Conservation (phyloP, 2,329 filamentous ascomycete genomes). For the Thielaviopsis punctulata region DNA sequence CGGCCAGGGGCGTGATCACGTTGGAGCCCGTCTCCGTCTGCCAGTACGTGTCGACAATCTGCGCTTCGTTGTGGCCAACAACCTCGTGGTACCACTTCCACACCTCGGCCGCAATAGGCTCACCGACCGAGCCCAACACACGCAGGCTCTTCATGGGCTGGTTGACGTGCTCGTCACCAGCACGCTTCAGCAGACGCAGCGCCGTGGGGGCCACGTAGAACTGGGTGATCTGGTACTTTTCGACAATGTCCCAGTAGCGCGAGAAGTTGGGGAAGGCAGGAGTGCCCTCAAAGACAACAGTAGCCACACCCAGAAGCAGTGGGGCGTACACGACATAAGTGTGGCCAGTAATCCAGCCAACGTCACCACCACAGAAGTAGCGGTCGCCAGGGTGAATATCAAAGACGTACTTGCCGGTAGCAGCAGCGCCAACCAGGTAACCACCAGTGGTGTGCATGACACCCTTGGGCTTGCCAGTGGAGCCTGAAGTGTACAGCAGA, state of each 20-base stretch:
- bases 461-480: conserved; percentile 96
- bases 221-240: conserved; percentile 85
- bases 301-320: conserved; percentile 78
- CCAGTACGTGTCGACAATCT: conserved; percentile 98
- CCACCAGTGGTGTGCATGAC: conserved; percentile 95
- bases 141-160: conserved; percentile 76
- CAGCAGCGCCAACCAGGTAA: conserved; percentile 82
- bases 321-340: conserved; percentile 97
- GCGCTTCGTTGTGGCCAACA: conserved; percentile 82
- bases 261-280: conserved; percentile 96
- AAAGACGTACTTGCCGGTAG: conserved; percentile 96
- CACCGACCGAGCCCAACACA: conserved; percentile 84
- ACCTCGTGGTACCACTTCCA: conserved; percentile 99
- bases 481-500: conserved; percentile 93
- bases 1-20: conserved; percentile 83
- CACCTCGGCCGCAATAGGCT: conserved; percentile 92
- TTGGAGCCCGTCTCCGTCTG: conserved; percentile 97
- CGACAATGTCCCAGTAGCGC: conserved; percentile 96
- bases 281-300: conserved; percentile 94
- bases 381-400: conserved; percentile 87
- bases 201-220: conserved; percentile 98
- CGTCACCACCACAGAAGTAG: conserved; percentile 96
- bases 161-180: conserved; percentile 82
- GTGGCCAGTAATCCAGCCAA: conserved; percentile 98
- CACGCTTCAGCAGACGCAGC: conserved; percentile 81